These are phyloP conservation scores for Galeopsis tetrahit DNA, from an alignment of 257 asterid species.

Conservation along the genomic window DNA sequence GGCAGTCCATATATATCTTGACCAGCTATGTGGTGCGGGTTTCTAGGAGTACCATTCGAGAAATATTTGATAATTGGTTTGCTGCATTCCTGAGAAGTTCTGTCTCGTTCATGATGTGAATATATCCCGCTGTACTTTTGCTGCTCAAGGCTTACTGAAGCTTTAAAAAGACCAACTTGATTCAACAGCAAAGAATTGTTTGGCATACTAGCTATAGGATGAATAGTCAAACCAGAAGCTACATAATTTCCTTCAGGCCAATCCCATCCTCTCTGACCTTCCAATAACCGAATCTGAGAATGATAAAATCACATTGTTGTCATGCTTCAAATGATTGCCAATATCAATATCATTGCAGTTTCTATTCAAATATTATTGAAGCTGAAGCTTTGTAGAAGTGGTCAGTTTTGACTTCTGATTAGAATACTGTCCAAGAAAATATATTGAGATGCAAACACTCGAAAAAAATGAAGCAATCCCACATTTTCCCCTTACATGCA, in stretches of 20 bases:
- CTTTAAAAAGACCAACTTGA: slow-evolving; percentile 39
- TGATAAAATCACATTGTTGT: slow-evolving; percentile 33
- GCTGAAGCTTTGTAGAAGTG: neutral
- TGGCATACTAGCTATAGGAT: slow-evolving; percentile 33
- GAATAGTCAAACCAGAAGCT: slow-evolving; percentile 35
- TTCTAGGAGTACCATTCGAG: slow-evolving; percentile 33
- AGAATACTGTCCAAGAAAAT: neutral
- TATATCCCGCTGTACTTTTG: slow-evolving; percentile 17
- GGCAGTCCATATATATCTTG: slow-evolving; percentile 34
- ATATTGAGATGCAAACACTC: slow-evolving; percentile 11
- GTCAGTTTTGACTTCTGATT: neutral
- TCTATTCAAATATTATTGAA: slow-evolving; percentile 24
- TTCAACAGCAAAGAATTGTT: slow-evolving; percentile 34
- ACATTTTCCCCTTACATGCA: neutral
- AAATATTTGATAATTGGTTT: slow-evolving; percentile 29
- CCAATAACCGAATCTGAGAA: slow-evolving; percentile 58
- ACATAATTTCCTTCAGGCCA: slow-evolving; percentile 63
- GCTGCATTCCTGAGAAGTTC: slow-evolving; percentile 34
- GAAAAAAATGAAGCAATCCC: neutral
- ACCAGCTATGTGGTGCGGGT: slow-evolving; percentile 36
- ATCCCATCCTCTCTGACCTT: slow-evolving; percentile 65
- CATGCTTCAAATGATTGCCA: slow-evolving; percentile 44
- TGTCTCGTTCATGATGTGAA: slow-evolving; percentile 34
- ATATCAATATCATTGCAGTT: slow-evolving; percentile 22
- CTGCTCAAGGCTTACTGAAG: slow-evolving; percentile 42